Conservation (phyloP, 495 filamentous ascomycete genomes). For the Aspergillus avenaceus region DNA sequence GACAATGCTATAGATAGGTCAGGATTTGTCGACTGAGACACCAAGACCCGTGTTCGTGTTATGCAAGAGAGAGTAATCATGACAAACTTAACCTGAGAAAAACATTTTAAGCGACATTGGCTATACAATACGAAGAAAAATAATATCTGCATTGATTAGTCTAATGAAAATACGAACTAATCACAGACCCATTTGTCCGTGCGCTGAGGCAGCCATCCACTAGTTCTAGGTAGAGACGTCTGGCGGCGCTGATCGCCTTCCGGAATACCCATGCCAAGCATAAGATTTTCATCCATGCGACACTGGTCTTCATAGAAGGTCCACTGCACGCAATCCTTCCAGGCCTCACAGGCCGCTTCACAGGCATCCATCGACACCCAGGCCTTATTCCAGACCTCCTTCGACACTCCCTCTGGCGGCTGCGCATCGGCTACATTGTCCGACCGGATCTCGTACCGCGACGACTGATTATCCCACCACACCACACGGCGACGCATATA, state of each 20-base stretch:
- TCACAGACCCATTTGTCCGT: constrained; percentile 19
- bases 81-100: too few relatives aligned
- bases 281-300: constrained; percentile 18
- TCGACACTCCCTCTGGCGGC: constrained; percentile 14
- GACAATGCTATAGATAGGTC: too few relatives aligned
- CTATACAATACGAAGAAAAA: not conserved
- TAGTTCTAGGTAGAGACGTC: constrained; percentile 20
- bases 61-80: too few relatives aligned
- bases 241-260: constrained; percentile 19
- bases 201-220: constrained; percentile 22
- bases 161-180: too few relatives aligned
- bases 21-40: too few relatives aligned
- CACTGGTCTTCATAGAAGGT: constrained; percentile 25
- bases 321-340: constrained; percentile 26
- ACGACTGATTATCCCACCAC: constrained; percentile 25
- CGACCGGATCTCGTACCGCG: constrained; percentile 24
- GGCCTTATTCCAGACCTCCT: constrained; percentile 15
- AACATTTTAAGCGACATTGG: too few relatives aligned
- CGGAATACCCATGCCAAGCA: constrained; percentile 21
- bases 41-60: too few relatives aligned
- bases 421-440: constrained; percentile 12
- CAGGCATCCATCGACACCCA: constrained; percentile 24
- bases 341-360: constrained; percentile 21
- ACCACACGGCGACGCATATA: constrained; percentile 17
- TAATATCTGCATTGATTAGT: not conserved